Evolutionary conservation across 768 basidiomycete species (phyloP), one percentile per base, ranked within the genome.

Genomic region (Boletus vermiculosoides): DNA sequence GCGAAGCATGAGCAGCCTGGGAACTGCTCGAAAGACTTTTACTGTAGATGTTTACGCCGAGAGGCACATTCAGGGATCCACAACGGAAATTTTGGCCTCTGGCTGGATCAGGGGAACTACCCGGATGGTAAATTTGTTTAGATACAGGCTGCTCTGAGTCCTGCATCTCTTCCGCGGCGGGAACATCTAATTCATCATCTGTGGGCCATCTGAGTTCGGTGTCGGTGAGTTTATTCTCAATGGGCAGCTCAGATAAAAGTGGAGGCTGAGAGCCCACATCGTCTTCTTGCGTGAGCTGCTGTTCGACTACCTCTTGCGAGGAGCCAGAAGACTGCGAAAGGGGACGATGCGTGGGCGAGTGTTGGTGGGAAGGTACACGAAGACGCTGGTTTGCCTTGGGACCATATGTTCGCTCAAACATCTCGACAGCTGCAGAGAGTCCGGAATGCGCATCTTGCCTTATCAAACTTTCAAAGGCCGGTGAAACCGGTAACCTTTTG

Each of bases 261-360:
- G 25, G 55, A 18, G 34, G 34, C 37, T 45, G 64, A 28, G 55
- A 41, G 16, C 18, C 65, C 42, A 69, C 54, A 4, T 57, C 61
- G 13, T 62, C 68, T 34, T 68, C 72, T 63, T 80, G 80, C 0
- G 81, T 81, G 33, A 83, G 71, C n/a, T 82, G 78, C 31, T 71
- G 70, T 59, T 80, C 79, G 22, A 83, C 80, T 12, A 68, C 76
- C 36, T 70, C 71, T 54, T 76, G 74, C 8, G 80, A 80, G 36
- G 62, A 69, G 16, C 62, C 63, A 18, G 76, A 76, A 28, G 73
- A 68, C 18, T 60, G 45, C 28, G 76, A 70, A 50, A 30, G 40
- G 22, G 57, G 60, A 23, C 25, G 52, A 46, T 13, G 39, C 25
- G 42, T 53, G 15, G 60, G 61, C 16, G 57, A 61, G 41, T 7